phyloP scores from a whole-genome alignment of 805 yeast genomes.

The Metschnikowia lachancei region DNA sequence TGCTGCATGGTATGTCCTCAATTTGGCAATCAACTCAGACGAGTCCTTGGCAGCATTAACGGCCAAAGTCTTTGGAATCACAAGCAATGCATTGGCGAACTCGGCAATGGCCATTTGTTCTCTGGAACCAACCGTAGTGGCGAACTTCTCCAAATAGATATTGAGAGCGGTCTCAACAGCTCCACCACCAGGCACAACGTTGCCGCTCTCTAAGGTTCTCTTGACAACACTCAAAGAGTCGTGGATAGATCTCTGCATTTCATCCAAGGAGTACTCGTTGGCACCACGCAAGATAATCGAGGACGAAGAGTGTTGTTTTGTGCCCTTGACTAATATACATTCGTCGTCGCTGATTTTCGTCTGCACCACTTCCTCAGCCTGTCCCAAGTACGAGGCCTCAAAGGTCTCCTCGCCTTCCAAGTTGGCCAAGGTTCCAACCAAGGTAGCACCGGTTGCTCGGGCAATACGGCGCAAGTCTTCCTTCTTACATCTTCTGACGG shows the following conservation, averaged over 20 bases:
- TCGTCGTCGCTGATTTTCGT: conserved; percentile 93
- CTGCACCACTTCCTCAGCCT: conserved; percentile 88
- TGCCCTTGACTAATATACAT: conserved; percentile 87
- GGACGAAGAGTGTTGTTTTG: conserved; percentile 85
- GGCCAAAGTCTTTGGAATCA: conserved; percentile 95
- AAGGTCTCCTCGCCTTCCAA: conserved; percentile 95
- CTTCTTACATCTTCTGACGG: conserved; percentile 93
- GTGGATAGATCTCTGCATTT: conserved; percentile 96
- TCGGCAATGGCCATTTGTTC: conserved; percentile 98
- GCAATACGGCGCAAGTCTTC: conserved; percentile 97
- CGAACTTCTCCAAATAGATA: conserved; percentile 92
- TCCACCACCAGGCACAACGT: conserved; percentile 98
- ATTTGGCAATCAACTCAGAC: conserved; percentile 88
- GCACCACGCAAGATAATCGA: conserved; percentile 94
- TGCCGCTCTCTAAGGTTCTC: conserved; percentile 91
- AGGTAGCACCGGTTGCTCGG: conserved; percentile 95
- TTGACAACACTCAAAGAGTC: conserved; percentile 94
- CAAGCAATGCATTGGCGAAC: conserved; percentile 84
- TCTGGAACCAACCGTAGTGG: conserved; percentile 95
- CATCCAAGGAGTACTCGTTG: conserved; percentile 92
- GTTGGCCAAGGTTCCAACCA: conserved; percentile 82
- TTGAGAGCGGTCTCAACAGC: conserved; percentile 97
- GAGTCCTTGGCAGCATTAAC: conserved; percentile 98
- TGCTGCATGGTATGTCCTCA: conserved; percentile 95
- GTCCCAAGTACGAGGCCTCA: conserved; percentile 79